phyloP scores from a whole-genome alignment of 305 asterid genomes.

The Fraxinus sp. region DNA sequence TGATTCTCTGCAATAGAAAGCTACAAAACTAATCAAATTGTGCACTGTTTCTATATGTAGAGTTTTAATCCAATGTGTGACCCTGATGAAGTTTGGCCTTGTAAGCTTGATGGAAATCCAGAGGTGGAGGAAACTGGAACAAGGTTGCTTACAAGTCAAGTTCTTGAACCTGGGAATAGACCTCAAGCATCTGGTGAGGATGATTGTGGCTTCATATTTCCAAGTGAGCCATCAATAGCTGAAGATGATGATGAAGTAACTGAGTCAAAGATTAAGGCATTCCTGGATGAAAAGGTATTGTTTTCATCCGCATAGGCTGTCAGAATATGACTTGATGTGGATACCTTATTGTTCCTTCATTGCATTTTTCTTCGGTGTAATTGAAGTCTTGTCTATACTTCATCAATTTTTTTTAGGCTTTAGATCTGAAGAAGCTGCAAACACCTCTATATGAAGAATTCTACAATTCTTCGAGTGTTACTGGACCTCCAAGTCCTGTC shows the following conservation, averaged over 20 bases:
- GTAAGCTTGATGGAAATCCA: slow-evolving; percentile 77
- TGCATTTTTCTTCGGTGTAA: neutral
- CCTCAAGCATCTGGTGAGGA: slow-evolving; percentile 44
- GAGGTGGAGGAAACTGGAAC: slow-evolving; percentile 47
- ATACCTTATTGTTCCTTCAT: neutral
- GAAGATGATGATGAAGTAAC: slow-evolving; percentile 90
- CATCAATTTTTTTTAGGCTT: slow-evolving; percentile 47
- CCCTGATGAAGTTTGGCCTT: slow-evolving; percentile 73
- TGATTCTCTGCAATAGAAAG: slow-evolving; percentile 4
- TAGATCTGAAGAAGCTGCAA: slow-evolving; percentile 86
- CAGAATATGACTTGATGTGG: neutral
- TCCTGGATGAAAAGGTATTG: slow-evolving; percentile 87
- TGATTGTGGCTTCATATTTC: slow-evolving; percentile 63
- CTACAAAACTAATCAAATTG: slow-evolving; percentile 24
- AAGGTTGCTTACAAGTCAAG: slow-evolving; percentile 41
- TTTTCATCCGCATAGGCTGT: neutral
- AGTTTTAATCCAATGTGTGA: slow-evolving; percentile 95
- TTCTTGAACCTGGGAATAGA: slow-evolving; percentile 36
- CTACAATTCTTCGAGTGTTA: slow-evolving; percentile 69
- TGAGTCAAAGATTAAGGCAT: slow-evolving; percentile 83
- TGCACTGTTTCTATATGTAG: slow-evolving; percentile 37
- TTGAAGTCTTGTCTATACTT: slow-evolving; percentile 19
- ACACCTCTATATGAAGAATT: slow-evolving; percentile 78
- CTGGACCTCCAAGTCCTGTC: slow-evolving; percentile 53
- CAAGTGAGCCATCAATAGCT: slow-evolving; percentile 45